Evolutionary conservation across 805 yeast genomes (phyloP), one percentile per base, ranked within the genome.

Genomic region (Candida insectalens): DNA sequence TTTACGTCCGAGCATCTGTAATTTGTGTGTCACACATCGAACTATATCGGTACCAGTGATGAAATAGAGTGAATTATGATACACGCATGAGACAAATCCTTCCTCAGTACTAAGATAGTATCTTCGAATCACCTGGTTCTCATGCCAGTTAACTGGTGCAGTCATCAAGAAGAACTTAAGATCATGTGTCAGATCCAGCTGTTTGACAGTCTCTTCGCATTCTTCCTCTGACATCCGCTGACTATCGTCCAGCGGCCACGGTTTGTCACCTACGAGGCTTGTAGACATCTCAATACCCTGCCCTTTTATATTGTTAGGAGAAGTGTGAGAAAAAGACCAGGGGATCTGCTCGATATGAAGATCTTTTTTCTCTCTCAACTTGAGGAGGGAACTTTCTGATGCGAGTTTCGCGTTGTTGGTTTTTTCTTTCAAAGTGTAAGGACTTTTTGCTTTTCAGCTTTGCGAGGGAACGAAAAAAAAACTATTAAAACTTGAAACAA

Each of bases 31-130:
- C 33, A 89, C 74, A 55, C 95, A 84, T 38, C 95, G 74, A 30
- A 92, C 95, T 38, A 89, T 88, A 62, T 92, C 97, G 1, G 97
- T 89, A 3, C 97, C 97, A 0, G 97, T 89, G 32, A 89, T 72
- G 58, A 82, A 88, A 53, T 81, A 89, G 10, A 88, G 62, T 49
- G 82, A 81, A 49, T 85, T 83, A 96, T 97, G 89, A 45, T 70
- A 79, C 1, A 92, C 85, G 58, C 98, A 89, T 21, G 83, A 73
- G n/a, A 85, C 85, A 44, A 89, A 85, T 3, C 89, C 92, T 54
- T 88, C 96, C 38, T 83, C 94, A 42, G 80, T 82, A 46, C 85
- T 87, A 32, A 89, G 60, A 51, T 78, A 81, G 55, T 84, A 89
- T 35, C 95, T 65, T 50, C 95, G 68, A 32, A 92, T 83, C 30